Evolutionary conservation across 148 eudicot species (phyloP), one percentile per base, ranked within the genome.

Genomic region (Polygonum aviculare): DNA sequence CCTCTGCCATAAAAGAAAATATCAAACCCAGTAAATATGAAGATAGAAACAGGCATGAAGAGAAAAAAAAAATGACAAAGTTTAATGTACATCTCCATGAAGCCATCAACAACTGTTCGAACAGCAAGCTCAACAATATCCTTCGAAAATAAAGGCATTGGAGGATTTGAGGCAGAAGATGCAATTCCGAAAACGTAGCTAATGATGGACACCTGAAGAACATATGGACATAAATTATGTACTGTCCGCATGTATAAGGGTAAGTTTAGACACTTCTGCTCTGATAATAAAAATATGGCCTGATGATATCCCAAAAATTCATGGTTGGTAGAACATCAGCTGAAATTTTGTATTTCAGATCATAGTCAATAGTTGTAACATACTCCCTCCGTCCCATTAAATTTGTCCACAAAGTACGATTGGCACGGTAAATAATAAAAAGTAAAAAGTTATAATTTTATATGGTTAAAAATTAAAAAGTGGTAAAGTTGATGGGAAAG

Each of bases 91-190:
- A 84, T 82, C 78, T 90, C 92, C 83, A 95, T 81, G 81, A 95
- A 95, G 76, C 97, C 98, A 86, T 95, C 98, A 38, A 95, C 97
- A 69, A 95, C 92, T 57, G 97, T 88, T 77, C 78, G 89, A 77
- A 95, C 86, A 74, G 96, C 92, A 84, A 67, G 80, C 78, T 81
- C 83, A 78, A 92, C 82, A 35, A 80, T 80, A 63, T 87, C 87
- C 84, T 75, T 88, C 55, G 92, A 82, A 82, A 90, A 95, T 63
- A 83, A 81, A 49, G 99, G 99, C 70, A 85, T 78, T 73, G 79
- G 77, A 79, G 90, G 86, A 73, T 92, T 94, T 72, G 92, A 76
- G 55, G 85, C 77, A 73, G 78, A 77, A 39, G 99, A 92, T 78
- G 96, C 85, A 74, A 92, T 86, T 79, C 94, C 82, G 16, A 95